Base-by-base conservation (phyloP, 2,329 filamentous ascomycete genomes). In the Colletotrichum tropicale region DNA sequence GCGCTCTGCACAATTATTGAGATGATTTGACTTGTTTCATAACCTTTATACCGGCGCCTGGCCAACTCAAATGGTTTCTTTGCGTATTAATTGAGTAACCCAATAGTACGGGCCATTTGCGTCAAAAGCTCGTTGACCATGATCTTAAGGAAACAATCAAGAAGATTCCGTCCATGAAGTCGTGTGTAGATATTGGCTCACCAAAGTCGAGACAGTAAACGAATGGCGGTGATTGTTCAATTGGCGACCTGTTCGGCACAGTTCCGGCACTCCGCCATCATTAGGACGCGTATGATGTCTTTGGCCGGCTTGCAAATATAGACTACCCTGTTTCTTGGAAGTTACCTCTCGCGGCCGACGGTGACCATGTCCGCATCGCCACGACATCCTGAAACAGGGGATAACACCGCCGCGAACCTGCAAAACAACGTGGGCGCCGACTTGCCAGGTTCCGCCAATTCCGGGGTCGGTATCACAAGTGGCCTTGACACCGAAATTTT, bases 1-100 rank as follows among this genome's bases (percentile, higher is more conserved):
- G n/a, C n/a, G 10, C 10, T 0, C 12, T 21, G n/a, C 2, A 52
- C n/a, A 10, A 21, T 21, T 21, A 13, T 13, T 21, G 0, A 4
- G 13, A 13, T 21, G n/a, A 52, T 21, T 8, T 21, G 43, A n/a
- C 18, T 4, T 1, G n/a, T 52, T 52, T 12, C n/a, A 52, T 10
- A 21, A 52, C n/a, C 21, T 52, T 52, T 52, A n/a, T 52, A 52
- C n/a, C 10, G n/a, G n/a, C 1, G 9, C 21, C n/a, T 52, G 9
- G 10, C n/a, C n/a, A 21, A 21, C 1, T 52, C n/a, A 13, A 52
- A 21, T 52, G n/a, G 2, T 12, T 52, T 21, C n/a, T 21, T 6
- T 52, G n/a, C 6, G n/a, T 12, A 21, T 21, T 12, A 12, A 52
- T 21, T 21, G 10, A 52, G 43, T 4, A 21, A n/a, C 10, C 18